Evolutionary conservation across 1,284 basidiomycete genomes (phyloP).

Genomic region (Ganoderma leucocontextum): DNA sequence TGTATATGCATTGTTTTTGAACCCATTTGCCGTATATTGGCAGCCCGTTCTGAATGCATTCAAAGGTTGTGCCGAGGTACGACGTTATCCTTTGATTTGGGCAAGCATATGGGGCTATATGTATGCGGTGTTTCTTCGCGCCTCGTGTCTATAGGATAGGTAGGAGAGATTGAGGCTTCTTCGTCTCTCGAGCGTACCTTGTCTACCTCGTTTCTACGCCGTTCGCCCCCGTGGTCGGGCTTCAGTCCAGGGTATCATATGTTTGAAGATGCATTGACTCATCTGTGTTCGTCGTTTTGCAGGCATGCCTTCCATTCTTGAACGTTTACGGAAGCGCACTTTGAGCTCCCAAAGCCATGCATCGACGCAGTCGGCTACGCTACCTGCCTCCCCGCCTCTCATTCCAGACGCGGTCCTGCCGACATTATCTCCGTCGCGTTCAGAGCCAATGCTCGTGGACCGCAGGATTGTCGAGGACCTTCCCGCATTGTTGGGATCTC

Average conservation of each 20-base stretch:
- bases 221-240: no score
- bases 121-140: no score
- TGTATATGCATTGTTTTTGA: neutral
- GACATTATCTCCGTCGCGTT: slow-evolving; percentile 18
- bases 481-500: slow-evolving; percentile 36
- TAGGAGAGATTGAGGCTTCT: no score
- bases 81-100: no score
- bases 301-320: slow-evolving; percentile 47
- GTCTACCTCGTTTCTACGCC: neutral
- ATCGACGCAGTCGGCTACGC: slow-evolving; percentile 29
- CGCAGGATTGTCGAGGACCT: slow-evolving; percentile 39
- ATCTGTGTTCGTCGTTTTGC: neutral
- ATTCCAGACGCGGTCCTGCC: neutral
- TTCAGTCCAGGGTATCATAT: no score
- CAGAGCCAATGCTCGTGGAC: slow-evolving; percentile 30
- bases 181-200: no score
- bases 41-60: neutral
- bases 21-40: neutral
- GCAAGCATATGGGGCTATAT: no score
- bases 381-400: slow-evolving; percentile 19
- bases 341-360: slow-evolving; percentile 40
- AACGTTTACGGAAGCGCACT: slow-evolving; percentile 46
- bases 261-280: neutral
- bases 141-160: no score
- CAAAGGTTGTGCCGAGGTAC: no score